Evolutionary conservation across 257 asterid species (phyloP).

Genomic region (Sherardia arvensis): DNA sequence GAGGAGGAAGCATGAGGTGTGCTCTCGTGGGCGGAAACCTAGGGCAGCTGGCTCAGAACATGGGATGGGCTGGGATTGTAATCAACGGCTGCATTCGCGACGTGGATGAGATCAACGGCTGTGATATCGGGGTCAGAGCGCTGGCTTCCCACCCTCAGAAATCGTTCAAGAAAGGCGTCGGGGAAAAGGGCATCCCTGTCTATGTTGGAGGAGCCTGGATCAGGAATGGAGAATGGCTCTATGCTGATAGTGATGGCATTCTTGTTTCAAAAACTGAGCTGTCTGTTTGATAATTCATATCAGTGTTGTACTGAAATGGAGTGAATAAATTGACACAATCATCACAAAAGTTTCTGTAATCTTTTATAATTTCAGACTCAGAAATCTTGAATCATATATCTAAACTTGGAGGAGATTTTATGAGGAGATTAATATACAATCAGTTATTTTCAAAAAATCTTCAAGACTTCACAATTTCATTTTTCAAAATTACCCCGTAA

Average conservation of each 20-base stretch:
- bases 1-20: constrained; percentile 81
- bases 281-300: constrained; percentile 40
- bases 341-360: too few relatives aligned
- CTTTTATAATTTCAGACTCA: too few relatives aligned
- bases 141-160: constrained; percentile 76
- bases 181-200: constrained; percentile 44
- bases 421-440: too few relatives aligned
- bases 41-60: constrained; percentile 65
- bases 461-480: too few relatives aligned
- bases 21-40: constrained; percentile 76
- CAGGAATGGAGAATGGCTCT: constrained; percentile 77
- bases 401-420: too few relatives aligned
- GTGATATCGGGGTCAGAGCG: constrained; percentile 80
- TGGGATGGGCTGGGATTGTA: constrained; percentile 68
- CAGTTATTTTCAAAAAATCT: too few relatives aligned
- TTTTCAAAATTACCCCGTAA: too few relatives aligned
- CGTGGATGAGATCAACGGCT: constrained; percentile 73
- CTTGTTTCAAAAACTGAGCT: constrained; percentile 74
- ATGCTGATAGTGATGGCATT: constrained; percentile 81
- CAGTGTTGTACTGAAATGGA: too few relatives aligned
- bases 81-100: constrained; percentile 79
- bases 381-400: too few relatives aligned
- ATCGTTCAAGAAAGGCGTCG: constrained; percentile 54
- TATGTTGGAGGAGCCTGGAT: constrained; percentile 52
- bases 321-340: too few relatives aligned